phyloP scores from a whole-genome alignment of 306 rosid genomes.

The Sechiopsis laciniata region DNA sequence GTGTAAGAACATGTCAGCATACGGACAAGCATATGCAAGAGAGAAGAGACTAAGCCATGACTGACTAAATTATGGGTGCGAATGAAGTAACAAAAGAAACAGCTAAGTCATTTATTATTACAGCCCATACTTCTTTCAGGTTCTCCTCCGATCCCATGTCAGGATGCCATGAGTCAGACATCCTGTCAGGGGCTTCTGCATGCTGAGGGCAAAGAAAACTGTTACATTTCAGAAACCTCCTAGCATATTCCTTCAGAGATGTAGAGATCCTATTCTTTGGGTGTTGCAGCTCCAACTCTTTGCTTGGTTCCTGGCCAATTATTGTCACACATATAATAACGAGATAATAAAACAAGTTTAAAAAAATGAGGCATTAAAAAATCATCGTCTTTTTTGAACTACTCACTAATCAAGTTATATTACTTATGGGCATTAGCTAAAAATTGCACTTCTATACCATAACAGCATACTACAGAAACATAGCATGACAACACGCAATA shows the following conservation, averaged over 20 bases:
- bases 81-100: neutral
- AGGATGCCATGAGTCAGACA: constrained; percentile 54
- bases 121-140: constrained; percentile 65
- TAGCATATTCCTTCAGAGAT: constrained; percentile 61
- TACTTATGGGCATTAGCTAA: neutral
- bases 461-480: neutral
- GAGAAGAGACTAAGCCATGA: neutral
- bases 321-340: constrained; percentile 25
- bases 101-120: neutral
- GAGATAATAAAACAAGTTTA: constrained; percentile 8
- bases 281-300: constrained; percentile 40
- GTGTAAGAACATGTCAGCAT: neutral
- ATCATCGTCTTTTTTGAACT: neutral
- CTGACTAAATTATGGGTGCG: neutral
- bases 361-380: neutral
- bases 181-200: constrained; percentile 77
- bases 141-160: constrained; percentile 73
- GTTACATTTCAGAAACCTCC: constrained; percentile 61
- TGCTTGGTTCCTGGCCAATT: constrained; percentile 52
- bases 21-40: neutral
- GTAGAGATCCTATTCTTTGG: constrained; percentile 29
- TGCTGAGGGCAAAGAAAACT: constrained; percentile 39
- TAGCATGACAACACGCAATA: neutral
- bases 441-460: neutral
- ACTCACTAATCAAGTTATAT: neutral